Evolutionary conservation across 208 protist species (phyloP), one percentile per base, ranked within the genome.

Genomic region (Trypanosoma rangeli): DNA sequence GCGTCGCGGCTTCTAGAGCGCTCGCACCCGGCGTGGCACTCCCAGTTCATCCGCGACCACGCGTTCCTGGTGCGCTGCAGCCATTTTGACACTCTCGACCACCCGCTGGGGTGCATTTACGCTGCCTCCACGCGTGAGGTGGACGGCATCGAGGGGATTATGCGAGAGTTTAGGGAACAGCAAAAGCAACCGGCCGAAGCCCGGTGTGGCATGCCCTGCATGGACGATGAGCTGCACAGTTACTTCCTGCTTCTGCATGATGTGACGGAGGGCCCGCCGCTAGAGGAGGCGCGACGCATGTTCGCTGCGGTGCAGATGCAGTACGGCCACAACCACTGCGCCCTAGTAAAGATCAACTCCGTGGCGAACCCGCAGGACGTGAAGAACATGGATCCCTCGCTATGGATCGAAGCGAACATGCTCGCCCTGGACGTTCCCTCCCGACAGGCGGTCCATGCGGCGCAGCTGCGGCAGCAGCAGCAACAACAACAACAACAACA

Each of bases 231-330:
- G 22, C 53, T 91, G 26, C 86, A 92, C 58, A 72, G 74, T 58
- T 89, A 86, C 69, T 89, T 81, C 59, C 37, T 94, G 5, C 74
- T 94, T 37, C 28, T 94, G n/a, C 89, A 94, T 82, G 86, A 94
- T 73, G 56, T 83, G 53, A 82, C 83, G 4, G 75, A 75, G 31
- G 60, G 69, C 7, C 66, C 73, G 33, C 71, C 83, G 50, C 58
- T 90, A 48, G 76, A 68, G 16, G 80, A 81, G 50, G 83, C 74
- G n/a, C 73, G 64, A 26, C 58, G 69, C 31, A 69, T 89, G 48
- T 67, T 91, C 5, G 48, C 54, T 42, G 76, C 70, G 16, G 73
- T 89, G 58, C 82, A 91, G 67, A 65, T 80, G 64, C 67, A 73
- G 22, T 88, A 85, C 65, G 80, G 83, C 35, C 35, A 64, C 33